Evolutionary conservation across 805 yeast genomes (phyloP).

Genomic region (Priceomyces castillae): DNA sequence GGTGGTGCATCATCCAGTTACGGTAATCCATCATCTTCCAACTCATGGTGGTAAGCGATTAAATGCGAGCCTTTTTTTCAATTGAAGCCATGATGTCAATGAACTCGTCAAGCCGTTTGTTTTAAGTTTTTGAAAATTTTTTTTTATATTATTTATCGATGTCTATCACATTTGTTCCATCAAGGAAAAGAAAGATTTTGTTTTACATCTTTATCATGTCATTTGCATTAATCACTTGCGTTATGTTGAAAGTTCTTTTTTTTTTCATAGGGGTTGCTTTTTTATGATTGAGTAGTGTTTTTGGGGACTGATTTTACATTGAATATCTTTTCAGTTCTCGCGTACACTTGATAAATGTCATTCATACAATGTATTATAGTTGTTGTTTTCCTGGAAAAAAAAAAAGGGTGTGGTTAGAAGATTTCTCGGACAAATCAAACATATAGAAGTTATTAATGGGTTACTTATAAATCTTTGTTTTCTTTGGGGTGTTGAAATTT

Average conservation of each 20-base stretch:
- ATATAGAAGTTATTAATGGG: constrained; percentile 22
- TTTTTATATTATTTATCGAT: constrained; percentile 16
- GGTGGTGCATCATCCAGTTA: constrained; percentile 28
- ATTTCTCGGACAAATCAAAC: constrained; percentile 11
- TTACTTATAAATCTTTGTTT: constrained; percentile 24
- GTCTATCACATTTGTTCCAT: constrained; percentile 21
- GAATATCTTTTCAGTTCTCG: background rate
- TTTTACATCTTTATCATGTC: constrained; percentile 8
- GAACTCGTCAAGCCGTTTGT: background rate
- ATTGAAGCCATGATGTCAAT: background rate
- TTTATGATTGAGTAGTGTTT: constrained; percentile 6
- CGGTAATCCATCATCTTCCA: constrained; percentile 34
- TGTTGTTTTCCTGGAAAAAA: constrained; percentile 10
- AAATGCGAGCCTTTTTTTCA: background rate
- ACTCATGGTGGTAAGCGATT: constrained; percentile 41
- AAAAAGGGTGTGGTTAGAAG: constrained; percentile 8
- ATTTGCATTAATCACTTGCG: constrained; percentile 24
- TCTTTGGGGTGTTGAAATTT: constrained; percentile 19
- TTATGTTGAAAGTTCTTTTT: constrained; percentile 16
- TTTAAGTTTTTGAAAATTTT: constrained; percentile 6
- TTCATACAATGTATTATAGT: constrained; percentile 6
- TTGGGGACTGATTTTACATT: background rate
- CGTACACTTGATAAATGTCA: background rate
- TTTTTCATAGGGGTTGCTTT: constrained; percentile 14
- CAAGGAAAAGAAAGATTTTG: constrained; percentile 19